Evolutionary conservation across 495 filamentous ascomycete species (phyloP).

Genomic region (Cetradonia linearis): DNA sequence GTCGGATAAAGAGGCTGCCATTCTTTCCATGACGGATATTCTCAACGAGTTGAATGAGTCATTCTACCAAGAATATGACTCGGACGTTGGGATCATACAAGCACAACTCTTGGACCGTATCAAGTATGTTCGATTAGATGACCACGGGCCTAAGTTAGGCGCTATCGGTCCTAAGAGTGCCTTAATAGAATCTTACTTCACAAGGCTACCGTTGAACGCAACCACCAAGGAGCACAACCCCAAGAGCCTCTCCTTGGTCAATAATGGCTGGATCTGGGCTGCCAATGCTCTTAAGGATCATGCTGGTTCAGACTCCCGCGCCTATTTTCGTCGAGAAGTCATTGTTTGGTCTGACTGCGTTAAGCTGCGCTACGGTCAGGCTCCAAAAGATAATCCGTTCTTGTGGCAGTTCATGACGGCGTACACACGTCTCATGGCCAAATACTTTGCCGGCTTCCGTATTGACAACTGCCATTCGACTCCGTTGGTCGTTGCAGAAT

Average conservation of each 20-base stretch:
- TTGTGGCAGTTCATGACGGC: constrained; percentile 92
- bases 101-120: constrained; percentile 88
- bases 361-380: constrained; percentile 81
- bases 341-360: constrained; percentile 99
- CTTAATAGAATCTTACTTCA: constrained; percentile 94
- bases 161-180: constrained; percentile 64
- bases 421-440: constrained; percentile 88
- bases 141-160: constrained; percentile 80
- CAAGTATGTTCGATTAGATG: constrained; percentile 85
- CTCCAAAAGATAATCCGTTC: constrained; percentile 77
- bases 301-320: constrained; percentile 75
- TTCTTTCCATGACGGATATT: constrained; percentile 35
- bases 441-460: constrained; percentile 88
- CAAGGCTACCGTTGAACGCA: constrained; percentile 72
- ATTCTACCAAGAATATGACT: constrained; percentile 85
- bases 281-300: constrained; percentile 90
- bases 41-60: constrained; percentile 79
- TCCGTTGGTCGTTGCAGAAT: constrained; percentile 83
- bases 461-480: constrained; percentile 99
- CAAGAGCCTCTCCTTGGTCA: constrained; percentile 72
- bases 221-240: constrained; percentile 65
- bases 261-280: constrained; percentile 99
- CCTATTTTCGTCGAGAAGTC: constrained; percentile 87
- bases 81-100: constrained; percentile 68
- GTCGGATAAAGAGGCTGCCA: constrained; percentile 32